phyloP scores from a whole-genome alignment of 495 filamentous ascomycete species.

The Thozetella sp. region DNA sequence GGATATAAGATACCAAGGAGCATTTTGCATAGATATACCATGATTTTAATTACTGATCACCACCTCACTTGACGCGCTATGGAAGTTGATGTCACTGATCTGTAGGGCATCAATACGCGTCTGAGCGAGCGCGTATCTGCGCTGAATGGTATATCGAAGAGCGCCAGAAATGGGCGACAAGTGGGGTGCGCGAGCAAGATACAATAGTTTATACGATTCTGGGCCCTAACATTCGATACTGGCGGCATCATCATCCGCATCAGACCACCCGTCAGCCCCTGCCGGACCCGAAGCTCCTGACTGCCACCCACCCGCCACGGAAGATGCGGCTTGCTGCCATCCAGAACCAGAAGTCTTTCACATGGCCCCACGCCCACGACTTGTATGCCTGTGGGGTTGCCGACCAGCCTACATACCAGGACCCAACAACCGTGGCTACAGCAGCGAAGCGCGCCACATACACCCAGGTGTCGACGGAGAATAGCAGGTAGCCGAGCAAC shows the following conservation, averaged over 20 bases:
- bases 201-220: not conserved
- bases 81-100: too few species aligned
- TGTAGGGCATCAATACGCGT: too few species aligned
- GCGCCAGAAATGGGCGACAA: too few species aligned
- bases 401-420: not conserved
- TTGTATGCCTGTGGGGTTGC: not conserved
- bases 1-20: not conserved
- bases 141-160: too few species aligned
- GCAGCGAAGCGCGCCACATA: too few species aligned
- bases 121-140: too few species aligned
- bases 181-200: too few species aligned
- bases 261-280: not conserved
- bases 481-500: too few species aligned
- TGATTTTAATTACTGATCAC: not conserved
- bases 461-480: too few species aligned
- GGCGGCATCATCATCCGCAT: not conserved
- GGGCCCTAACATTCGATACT: not conserved
- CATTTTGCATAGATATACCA: not conserved
- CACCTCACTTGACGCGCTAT: too few species aligned
- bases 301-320: not conserved
- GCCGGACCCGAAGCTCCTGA: not conserved
- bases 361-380: not conserved
- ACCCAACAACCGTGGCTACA: not conserved
- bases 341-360: not conserved
- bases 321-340: not conserved